Base-by-base conservation (phyloP, 2,329 filamentous ascomycete genomes). In the Penicillium brevicompactum region DNA sequence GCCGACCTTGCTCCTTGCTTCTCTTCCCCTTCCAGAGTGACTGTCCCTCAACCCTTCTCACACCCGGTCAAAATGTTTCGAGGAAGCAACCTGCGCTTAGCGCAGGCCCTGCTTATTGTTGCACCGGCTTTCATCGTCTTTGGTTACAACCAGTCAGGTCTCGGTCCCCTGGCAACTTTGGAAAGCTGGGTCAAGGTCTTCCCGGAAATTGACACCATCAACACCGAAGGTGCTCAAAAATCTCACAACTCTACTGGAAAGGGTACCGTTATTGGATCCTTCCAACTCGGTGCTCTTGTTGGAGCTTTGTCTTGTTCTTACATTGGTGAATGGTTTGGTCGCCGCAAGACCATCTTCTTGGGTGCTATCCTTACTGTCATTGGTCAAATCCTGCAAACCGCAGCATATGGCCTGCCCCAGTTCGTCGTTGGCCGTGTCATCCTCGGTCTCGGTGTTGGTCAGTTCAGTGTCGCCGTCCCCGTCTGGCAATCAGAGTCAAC, bases 401-500 rank as follows among this genome's bases (percentile, higher is more conserved):
- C 78, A 6, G 70, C 79, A 5, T 81, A 76, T 59, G 51, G 59
- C 2, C 68, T 80, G n/a, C 61, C 73, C 1, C 79, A 82, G 53
- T 74, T 83, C 49, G 76, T 82, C 45, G 71, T 79, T 27, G 78
- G 77, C 6, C 74, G 80, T 49, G 52, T 82, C 16, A 70, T 82
- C n/a, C 76, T 78, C 11, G 80, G 80, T 24, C 63, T 80, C 46
- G 81, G 80, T 7, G 79, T 80, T 47, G 75, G 78, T 14, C 67
- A 80, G 57, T 77, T 78, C 47, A 79, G 76, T 4, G 76, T 74
- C 2, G 78, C 78, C 1, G 77, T 81, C 2, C 78, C 79, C 1
- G 78, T 76, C 5, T 81, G 78, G 77, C 79, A 81, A 51, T 76
- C 74, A 0, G 78, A 81, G 65, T 80, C 75, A 22, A 76, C 77